A percentile compares a stretch with the other conserved stretches of the same genome.
Conservation (phyloP, 768 basidiomycete genomes). For the Mycena galericulata region DNA sequence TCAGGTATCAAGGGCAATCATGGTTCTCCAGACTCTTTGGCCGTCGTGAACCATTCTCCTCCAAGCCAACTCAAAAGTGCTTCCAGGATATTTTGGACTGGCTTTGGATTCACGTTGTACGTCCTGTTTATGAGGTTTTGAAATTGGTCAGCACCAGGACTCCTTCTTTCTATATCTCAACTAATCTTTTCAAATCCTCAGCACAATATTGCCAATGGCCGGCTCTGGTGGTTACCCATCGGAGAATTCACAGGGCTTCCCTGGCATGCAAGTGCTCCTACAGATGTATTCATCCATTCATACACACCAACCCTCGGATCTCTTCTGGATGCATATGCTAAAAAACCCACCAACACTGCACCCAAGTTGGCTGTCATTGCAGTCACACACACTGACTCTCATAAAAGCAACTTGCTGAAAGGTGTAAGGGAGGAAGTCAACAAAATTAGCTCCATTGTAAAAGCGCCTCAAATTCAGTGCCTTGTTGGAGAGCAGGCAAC, state of each 20-base stretch:
- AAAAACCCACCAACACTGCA: not conserved
- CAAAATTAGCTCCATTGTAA: not conserved
- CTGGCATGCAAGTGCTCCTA: not conserved
- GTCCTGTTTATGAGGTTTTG: slow-evolving; percentile 28
- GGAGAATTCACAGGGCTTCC: not conserved
- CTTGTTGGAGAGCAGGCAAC: not conserved
- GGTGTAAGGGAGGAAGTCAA: not conserved
- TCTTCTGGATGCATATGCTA: not conserved
- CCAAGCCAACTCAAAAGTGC: not conserved
- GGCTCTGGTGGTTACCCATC: not conserved
- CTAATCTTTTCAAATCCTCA: not conserved
- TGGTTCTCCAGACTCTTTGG: not conserved
- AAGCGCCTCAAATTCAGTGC: not conserved
- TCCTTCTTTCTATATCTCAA: not conserved
- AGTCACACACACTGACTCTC: not conserved
- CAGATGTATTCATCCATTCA: not conserved
- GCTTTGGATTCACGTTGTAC: slow-evolving; percentile 21
- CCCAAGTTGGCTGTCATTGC: not conserved
- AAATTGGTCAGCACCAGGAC: slow-evolving; percentile 10
- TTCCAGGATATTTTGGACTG: slow-evolving; percentile 26
- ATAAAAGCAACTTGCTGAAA: not conserved
- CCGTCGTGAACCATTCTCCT: not conserved
- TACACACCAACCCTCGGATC: not conserved
- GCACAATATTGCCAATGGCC: not conserved
- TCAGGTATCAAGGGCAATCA: not conserved